A percentile compares a stretch with the other conserved stretches of the same genome.
These are phyloP conservation scores for Lasiosphaeriaceae sp. DNA, from an alignment of 495 filamentous ascomycete genomes.

Conservation along the genomic window DNA sequence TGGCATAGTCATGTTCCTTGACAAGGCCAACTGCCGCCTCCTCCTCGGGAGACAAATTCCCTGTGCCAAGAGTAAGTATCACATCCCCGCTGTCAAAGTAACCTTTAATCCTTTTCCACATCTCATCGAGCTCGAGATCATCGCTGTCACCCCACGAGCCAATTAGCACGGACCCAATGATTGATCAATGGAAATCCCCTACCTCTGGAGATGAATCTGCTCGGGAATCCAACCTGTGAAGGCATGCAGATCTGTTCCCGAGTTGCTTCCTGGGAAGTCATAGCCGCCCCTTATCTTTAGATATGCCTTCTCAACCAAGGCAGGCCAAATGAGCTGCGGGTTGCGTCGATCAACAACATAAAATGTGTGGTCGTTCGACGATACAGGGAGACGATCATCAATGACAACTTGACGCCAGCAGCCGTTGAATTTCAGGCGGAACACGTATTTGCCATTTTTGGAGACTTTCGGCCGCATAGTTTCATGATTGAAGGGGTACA, in stretches of 20 bases:
- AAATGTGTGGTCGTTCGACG: slow-evolving; percentile 64
- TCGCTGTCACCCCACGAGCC: slow-evolving; percentile 34
- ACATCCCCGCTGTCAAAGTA: slow-evolving; percentile 77
- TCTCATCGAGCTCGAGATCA: slow-evolving; percentile 65
- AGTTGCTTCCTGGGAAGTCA: slow-evolving; percentile 98
- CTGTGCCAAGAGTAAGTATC: slow-evolving; percentile 85
- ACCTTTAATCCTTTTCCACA: slow-evolving; percentile 75
- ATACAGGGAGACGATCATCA: slow-evolving; percentile 85
- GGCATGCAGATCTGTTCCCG: slow-evolving; percentile 85
- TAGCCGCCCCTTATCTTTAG: slow-evolving; percentile 96
- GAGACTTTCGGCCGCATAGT: slow-evolving; percentile 57
- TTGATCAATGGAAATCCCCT: slow-evolving; percentile 2
- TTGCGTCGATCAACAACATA: slow-evolving; percentile 88
- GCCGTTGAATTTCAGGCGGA: slow-evolving; percentile 92
- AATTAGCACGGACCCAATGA: background rate
- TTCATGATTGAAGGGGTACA: slow-evolving; percentile 67
- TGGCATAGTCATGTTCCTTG: slow-evolving; percentile 90
- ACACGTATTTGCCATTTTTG: slow-evolving; percentile 80
- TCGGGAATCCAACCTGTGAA: slow-evolving; percentile 96
- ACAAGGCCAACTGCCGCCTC: slow-evolving; percentile 78
- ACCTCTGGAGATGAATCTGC: slow-evolving; percentile 83
- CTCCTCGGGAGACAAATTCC: slow-evolving; percentile 66
- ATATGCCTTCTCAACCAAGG: slow-evolving; percentile 93
- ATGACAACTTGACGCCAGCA: slow-evolving; percentile 82
- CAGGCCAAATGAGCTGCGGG: slow-evolving; percentile 78